These are phyloP conservation scores for Evernia prunastri DNA, from an alignment of 495 filamentous ascomycete species.

Conservation along the genomic window DNA sequence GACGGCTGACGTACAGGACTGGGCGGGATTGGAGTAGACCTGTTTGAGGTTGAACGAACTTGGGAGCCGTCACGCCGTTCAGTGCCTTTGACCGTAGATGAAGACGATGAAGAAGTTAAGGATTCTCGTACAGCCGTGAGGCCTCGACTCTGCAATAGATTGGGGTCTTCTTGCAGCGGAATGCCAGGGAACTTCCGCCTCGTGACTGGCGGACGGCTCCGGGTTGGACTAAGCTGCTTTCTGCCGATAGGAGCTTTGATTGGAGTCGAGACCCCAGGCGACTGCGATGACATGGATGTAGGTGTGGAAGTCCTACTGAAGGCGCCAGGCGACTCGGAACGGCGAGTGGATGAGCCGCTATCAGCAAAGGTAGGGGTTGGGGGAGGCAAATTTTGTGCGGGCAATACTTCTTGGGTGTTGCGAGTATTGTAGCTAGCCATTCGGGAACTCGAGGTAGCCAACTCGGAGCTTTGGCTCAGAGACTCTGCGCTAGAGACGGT, in stretches of 20 bases:
- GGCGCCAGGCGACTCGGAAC: slow-evolving; percentile 83
- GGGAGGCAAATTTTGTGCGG: slow-evolving; percentile 47
- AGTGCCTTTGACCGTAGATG: slow-evolving; percentile 47
- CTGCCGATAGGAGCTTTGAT: slow-evolving; percentile 48
- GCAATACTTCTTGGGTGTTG: slow-evolving; percentile 14
- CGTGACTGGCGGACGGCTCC: slow-evolving; percentile 62
- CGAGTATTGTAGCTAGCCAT: slow-evolving; percentile 27
- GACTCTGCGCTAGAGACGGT: slow-evolving; percentile 15
- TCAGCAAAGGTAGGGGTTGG: slow-evolving; percentile 61
- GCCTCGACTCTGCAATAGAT: slow-evolving; percentile 45
- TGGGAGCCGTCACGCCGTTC: slow-evolving; percentile 24
- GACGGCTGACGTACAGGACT: slow-evolving; percentile 61
- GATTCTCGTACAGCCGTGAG: slow-evolving; percentile 60
- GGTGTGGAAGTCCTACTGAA: slow-evolving; percentile 91
- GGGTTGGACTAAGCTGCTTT: slow-evolving; percentile 56
- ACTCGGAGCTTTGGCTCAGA: slow-evolving; percentile 15
- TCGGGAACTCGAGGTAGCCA: slow-evolving; percentile 28
- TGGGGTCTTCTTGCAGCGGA: slow-evolving; percentile 44
- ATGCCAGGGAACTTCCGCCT: slow-evolving; percentile 50
- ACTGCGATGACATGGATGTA: slow-evolving; percentile 95
- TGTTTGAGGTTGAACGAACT: slow-evolving; percentile 19
- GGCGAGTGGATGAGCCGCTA: slow-evolving; percentile 86
- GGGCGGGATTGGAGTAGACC: slow-evolving; percentile 41
- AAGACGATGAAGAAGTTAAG: slow-evolving; percentile 54
- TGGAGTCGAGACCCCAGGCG: slow-evolving; percentile 67